Percentiles rank a stretch among this genome's conserved stretches.
Evolutionary conservation across 108 stramenopile genomes (phyloP).

Genomic region (Bacterosira constricta): DNA sequence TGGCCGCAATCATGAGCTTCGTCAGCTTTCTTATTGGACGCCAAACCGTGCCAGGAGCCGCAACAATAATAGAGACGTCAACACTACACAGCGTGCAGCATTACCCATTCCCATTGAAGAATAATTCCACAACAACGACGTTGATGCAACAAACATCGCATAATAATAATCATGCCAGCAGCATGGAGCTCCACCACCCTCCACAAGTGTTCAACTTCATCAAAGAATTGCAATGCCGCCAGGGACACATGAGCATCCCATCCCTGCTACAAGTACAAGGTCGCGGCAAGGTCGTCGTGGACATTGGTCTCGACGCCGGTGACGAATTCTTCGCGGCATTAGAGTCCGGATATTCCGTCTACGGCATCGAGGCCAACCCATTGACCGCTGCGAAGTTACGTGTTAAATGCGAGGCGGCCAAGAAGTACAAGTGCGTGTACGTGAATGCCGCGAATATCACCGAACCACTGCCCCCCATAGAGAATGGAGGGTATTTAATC

Average conservation of each 20-base stretch:
- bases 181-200: too few relatives aligned
- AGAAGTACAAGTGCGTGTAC: background rate
- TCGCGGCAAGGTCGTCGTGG: background rate
- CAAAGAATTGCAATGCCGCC: background rate
- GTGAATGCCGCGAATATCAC: background rate
- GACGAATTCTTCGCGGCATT: background rate
- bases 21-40: too few relatives aligned
- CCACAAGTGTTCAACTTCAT: conserved; percentile 1
- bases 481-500: background rate
- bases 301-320: background rate
- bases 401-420: background rate
- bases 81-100: too few relatives aligned
- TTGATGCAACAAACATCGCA: too few relatives aligned
- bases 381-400: background rate
- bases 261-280: background rate
- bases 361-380: conserved; percentile 2
- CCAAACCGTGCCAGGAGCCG: too few relatives aligned
- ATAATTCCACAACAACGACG: too few relatives aligned
- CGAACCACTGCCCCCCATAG: background rate
- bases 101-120: too few relatives aligned
- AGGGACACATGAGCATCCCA: background rate
- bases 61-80: too few relatives aligned
- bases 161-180: too few relatives aligned
- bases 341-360: background rate
- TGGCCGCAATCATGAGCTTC: too few relatives aligned